Conservation (phyloP, 169 alveolate species). For the Theileria annulata region DNA sequence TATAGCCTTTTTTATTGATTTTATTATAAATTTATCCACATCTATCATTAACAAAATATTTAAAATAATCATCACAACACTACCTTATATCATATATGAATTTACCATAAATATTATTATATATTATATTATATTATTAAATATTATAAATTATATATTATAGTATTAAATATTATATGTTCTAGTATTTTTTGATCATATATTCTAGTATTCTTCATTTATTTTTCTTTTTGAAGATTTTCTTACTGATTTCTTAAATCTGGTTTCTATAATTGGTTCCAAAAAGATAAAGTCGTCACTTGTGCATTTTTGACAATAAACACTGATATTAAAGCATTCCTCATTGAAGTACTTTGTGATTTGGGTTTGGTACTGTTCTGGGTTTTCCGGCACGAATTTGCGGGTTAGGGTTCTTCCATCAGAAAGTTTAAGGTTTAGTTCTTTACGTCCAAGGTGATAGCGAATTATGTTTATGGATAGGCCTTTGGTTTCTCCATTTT, state of each 20-base stretch:
- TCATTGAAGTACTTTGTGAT: background rate
- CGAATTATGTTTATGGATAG: background rate
- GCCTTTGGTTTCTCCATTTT: background rate
- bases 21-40: constrained; percentile 2
- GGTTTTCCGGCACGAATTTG: background rate
- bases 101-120: too few relatives aligned
- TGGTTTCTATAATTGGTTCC: background rate
- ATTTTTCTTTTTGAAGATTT: background rate
- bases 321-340: background rate
- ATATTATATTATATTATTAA: too few relatives aligned
- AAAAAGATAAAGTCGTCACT: background rate
- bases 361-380: background rate
- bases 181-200: background rate
- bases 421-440: background rate
- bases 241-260: background rate
- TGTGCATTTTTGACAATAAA: background rate
- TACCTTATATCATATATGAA: background rate
- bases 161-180: too few relatives aligned
- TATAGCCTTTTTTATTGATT: background rate
- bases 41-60: background rate
- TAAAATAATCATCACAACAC: background rate
- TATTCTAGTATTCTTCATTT: too few relatives aligned
- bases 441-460: background rate
- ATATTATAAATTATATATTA: too few relatives aligned
- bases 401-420: background rate